These are phyloP conservation scores for Chlorella sp. DNA, from an alignment of 139 green algal species.

Conservation along the genomic window DNA sequence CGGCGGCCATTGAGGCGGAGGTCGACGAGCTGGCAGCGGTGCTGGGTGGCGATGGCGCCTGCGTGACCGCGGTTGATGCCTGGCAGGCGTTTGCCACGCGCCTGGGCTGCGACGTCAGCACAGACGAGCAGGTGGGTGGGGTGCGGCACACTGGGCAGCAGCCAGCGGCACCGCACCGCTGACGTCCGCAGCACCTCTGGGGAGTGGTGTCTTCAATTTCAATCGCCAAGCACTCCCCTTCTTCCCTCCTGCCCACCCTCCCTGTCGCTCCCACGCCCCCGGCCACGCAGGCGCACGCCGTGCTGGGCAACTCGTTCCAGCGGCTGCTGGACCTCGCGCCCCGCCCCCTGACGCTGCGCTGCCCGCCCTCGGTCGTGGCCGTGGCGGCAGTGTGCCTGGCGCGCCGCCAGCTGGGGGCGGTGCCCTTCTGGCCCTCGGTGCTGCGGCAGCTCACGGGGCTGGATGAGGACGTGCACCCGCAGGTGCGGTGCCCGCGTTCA, in stretches of 20 bases:
- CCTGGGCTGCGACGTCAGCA: slow-evolving; percentile 16
- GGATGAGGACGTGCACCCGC: neutral
- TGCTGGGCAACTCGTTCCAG: neutral
- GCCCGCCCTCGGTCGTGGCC: neutral
- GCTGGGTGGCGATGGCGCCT: too few relatives aligned
- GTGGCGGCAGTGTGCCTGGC: slow-evolving; percentile 40
- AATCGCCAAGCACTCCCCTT: neutral
- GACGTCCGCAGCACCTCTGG: too few relatives aligned
- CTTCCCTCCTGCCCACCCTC: neutral
- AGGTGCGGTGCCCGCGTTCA: neutral
- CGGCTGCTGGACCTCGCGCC: neutral
- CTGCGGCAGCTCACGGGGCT: slow-evolving; percentile 49
- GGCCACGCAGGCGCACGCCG: neutral
- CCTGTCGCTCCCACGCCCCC: neutral
- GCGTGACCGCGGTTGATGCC: slow-evolving; percentile 13
- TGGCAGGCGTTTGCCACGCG: slow-evolving; percentile 31
- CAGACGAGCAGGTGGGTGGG: neutral
- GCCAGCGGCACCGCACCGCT: too few relatives aligned
- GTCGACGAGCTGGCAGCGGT: too few relatives aligned
- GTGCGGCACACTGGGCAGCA: neutral
- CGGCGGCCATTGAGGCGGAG: too few relatives aligned
- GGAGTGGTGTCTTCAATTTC: neutral
- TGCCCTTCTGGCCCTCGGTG: slow-evolving; percentile 60
- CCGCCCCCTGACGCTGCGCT: neutral
- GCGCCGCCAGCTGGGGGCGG: slow-evolving; percentile 44